Conservation (phyloP, 345 rosid genomes). For the Salix caprea region DNA sequence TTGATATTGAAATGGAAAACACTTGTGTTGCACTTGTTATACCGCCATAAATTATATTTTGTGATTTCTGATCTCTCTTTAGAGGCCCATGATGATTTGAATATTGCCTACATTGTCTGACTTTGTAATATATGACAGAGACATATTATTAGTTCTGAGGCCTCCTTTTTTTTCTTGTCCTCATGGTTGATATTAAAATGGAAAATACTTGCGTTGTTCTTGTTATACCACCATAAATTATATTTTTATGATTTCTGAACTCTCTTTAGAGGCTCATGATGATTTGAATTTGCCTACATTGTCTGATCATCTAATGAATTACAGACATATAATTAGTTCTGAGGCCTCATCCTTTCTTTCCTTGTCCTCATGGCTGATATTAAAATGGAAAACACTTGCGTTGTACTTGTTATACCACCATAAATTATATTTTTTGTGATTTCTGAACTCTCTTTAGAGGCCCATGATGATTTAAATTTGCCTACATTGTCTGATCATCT, state of each 20-base stretch:
- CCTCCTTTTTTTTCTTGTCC: not conserved
- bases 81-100: conserved; percentile 4
- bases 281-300: conserved; percentile 9
- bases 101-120: not conserved
- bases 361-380: too few relatives aligned
- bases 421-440: not conserved
- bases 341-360: too few relatives aligned
- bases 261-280: not conserved
- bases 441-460: not conserved
- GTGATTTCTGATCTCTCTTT: not conserved
- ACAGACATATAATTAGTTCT: not conserved
- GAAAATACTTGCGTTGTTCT: too few relatives aligned
- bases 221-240: not conserved
- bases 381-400: too few relatives aligned
- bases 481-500: conserved; percentile 11
- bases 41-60: not conserved
- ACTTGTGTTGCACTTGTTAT: not conserved
- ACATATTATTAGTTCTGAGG: not conserved
- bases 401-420: not conserved
- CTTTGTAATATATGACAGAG: not conserved
- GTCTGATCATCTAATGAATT: not conserved
- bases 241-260: not conserved
- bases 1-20: not conserved
- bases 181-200: not conserved
- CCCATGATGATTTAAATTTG: conserved; percentile 7